Evolutionary conservation across 2,329 filamentous ascomycete species (phyloP).

Genomic region (Hymenoscyphus fructigenus): DNA sequence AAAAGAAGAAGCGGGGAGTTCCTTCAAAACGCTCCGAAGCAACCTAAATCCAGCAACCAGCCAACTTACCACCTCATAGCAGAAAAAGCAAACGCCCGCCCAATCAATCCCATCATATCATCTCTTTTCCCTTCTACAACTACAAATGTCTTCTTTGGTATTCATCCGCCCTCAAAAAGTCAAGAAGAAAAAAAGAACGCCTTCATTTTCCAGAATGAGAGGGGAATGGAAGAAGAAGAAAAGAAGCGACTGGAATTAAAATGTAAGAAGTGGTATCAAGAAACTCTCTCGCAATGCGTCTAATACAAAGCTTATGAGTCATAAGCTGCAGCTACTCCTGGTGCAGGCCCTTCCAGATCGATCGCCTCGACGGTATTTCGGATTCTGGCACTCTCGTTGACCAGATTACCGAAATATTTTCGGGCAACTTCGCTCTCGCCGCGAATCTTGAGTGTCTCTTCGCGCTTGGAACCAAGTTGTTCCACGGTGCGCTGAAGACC

Average conservation of each 20-base stretch:
- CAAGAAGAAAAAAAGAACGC: not conserved
- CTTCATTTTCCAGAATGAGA: slow-evolving; percentile 3
- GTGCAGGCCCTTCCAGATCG: slow-evolving; percentile 37
- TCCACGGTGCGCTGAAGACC: slow-evolving; percentile 83
- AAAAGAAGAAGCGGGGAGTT: too few relatives aligned
- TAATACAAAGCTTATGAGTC: slow-evolving; percentile 26
- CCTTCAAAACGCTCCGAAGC: too few relatives aligned
- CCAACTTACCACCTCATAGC: too few relatives aligned
- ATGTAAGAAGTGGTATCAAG: slow-evolving; percentile 8
- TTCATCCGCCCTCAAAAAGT: not conserved
- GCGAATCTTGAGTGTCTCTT: slow-evolving; percentile 79
- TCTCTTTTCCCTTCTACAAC: not conserved
- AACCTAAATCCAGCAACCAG: too few relatives aligned
- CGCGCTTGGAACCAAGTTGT: slow-evolving; percentile 72
- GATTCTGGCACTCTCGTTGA: slow-evolving; percentile 61
- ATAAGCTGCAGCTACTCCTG: slow-evolving; percentile 36
- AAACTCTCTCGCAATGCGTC: not conserved
- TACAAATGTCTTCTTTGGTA: not conserved
- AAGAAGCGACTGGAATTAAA: not conserved
- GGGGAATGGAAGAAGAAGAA: not conserved
- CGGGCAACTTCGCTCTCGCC: slow-evolving; percentile 81
- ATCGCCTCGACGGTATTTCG: slow-evolving; percentile 40
- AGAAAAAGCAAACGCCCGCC: too few relatives aligned
- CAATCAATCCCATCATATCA: too few relatives aligned
- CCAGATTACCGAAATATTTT: slow-evolving; percentile 88